Percentiles rank a stretch among this genome's conserved stretches.
Evolutionary conservation across 306 rosid genomes (phyloP).

Genomic region (Erythrophleum fordii): DNA sequence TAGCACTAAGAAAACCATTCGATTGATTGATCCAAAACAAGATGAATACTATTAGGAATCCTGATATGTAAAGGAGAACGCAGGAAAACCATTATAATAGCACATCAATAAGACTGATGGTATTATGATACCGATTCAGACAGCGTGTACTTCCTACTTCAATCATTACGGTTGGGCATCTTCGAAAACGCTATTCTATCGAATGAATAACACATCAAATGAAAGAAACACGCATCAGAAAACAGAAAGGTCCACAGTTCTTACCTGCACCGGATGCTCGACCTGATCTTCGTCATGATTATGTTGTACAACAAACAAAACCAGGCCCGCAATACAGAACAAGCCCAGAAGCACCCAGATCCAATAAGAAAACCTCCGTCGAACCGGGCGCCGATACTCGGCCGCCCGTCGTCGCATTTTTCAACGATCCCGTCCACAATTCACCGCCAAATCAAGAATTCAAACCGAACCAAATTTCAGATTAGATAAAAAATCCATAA

Average conservation of each 20-base stretch:
- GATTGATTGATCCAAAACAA: neutral
- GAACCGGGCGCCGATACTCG: slow-evolving; percentile 96
- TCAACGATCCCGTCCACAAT: slow-evolving; percentile 52
- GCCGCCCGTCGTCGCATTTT: slow-evolving; percentile 98
- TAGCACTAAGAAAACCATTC: neutral
- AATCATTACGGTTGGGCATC: neutral
- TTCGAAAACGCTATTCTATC: neutral
- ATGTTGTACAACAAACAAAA: slow-evolving; percentile 81
- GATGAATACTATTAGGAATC: neutral
- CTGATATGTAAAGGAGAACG: neutral
- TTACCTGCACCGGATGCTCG: slow-evolving; percentile 65
- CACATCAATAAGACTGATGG: neutral
- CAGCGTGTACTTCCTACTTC: neutral
- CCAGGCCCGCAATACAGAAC: slow-evolving; percentile 65
- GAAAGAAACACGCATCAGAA: slow-evolving; percentile 3
- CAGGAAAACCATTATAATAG: neutral
- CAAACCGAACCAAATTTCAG: slow-evolving; percentile 42
- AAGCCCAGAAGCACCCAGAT: slow-evolving; percentile 82
- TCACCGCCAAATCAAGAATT: slow-evolving; percentile 44
- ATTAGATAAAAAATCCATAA: slow-evolving; percentile 40
- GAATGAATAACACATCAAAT: slow-evolving; percentile 5
- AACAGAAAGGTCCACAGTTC: neutral
- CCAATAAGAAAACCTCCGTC: slow-evolving; percentile 89
- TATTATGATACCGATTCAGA: neutral
- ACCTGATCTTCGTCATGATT: slow-evolving; percentile 82